Evolutionary conservation across 257 asterid genomes (phyloP), one percentile per base, ranked within the genome.

Genomic region (Rehmannia glutinosa): DNA sequence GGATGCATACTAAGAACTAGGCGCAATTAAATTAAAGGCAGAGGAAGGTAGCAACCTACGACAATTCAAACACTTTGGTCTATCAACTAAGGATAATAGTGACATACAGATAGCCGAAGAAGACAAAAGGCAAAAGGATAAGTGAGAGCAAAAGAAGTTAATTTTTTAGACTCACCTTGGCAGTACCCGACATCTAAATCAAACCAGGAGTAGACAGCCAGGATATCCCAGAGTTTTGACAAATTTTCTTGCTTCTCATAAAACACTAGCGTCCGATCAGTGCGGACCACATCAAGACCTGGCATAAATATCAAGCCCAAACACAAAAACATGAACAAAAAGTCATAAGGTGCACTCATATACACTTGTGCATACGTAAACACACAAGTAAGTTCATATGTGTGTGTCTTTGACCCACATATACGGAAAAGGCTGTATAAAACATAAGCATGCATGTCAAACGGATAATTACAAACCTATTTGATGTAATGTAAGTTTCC

Each of bases 281-380:
- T 93, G 28, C 99, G 96, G 41, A 75, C 82, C 64, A 93, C 99
- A 77, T 93, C 97, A 10, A 93, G 89, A 66, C 99, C 97, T 93
- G 75, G 53, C 61, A 78, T 5, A 35, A 32, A 77, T 28, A 73
- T 64, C 21, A 50, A 56, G 2, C 43, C 46, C 60, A 38, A n/a
- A 71, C 60, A 17, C 70, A 62, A 70, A 58, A 33, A 71, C 13
- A 16, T 5, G 19, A 15, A 61, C 20, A 73, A 28, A 25, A 38
- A 4, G 1, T 5, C 49, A 42, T 52, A 50, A 3, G 17, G 59
- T 27, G 17, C 36, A 51, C 23, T 8, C 13, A 11, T 13, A 2
- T n/a, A 24, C 36, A 35, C 51, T n/a, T 51, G 35, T 17, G 10
- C 53, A 46, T 9, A 20, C 4, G n/a, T 8, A n/a, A n/a, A 8